Base-by-base conservation (phyloP, 352 stramenopile species). In the Phytopythium oedochilum region DNA sequence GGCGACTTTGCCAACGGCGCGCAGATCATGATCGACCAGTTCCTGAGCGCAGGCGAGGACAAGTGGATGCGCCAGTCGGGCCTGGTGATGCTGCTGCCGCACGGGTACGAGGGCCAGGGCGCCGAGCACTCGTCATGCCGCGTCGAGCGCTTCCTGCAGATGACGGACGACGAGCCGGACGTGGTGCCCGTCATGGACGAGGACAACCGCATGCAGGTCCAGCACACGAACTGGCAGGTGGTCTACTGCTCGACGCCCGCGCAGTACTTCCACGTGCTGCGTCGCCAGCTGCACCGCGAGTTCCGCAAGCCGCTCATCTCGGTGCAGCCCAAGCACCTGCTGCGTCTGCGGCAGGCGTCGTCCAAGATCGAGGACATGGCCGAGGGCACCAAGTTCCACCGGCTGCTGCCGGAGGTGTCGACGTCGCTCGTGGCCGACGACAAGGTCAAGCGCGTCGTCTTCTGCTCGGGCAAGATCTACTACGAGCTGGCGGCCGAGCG, bases 1-100 rank as follows among this genome's bases (percentile, higher is more conserved):
- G 96, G 96, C 45, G 96, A 99, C 70, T 99, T 99, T 66, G 82
- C 84, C 22, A 98, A 98, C 70, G 92, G 94, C 48, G 95, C 96
- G 25, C 96, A 99, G 75, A 92, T 98, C 54, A 97, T 99, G 70
- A 97, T 99, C 53, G 96, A 99, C 78, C 92, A 98, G 68, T 99
- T 98, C 68, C 88, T 99, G 59, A 88, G 75, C 46, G 71, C 83
- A n/a, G 96, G 96, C 55, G 96, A 99, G 75, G 89, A 97, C 73
- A 99, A 99, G 73, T 99, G 96, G 96, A 80, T 97, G 67, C 75
- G 93, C 66, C 95, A 98, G 69, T 97, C 76, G 59, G 96, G 96
- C 32, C 74, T 99, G 15, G 88, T 96, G 10, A 75, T 99, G 73
- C 68, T 98, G 18, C 70, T 99, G 53, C 96, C 96, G 7, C 96